These are phyloP conservation scores for Proliferodiscus dingleyae DNA, from an alignment of 2,329 filamentous ascomycete genomes.

Conservation along the genomic window DNA sequence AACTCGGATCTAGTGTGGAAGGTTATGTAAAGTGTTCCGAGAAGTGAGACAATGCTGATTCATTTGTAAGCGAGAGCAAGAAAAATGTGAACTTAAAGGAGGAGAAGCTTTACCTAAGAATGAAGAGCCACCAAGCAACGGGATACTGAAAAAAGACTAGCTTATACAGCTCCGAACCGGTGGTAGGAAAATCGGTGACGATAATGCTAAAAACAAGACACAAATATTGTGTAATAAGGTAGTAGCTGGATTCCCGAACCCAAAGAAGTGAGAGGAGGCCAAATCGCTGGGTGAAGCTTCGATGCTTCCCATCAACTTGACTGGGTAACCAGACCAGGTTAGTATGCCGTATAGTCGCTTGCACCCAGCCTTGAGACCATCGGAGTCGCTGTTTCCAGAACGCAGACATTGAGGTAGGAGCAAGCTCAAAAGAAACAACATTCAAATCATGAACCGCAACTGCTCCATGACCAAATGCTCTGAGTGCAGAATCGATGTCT, in stretches of 20 bases:
- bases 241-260: slow-evolving; percentile 43
- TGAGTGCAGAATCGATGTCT: slow-evolving; percentile 45
- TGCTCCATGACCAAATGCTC: slow-evolving; percentile 36
- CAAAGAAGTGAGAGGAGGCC: slow-evolving; percentile 41
- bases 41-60: slow-evolving; percentile 36
- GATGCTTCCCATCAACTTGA: slow-evolving; percentile 33
- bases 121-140: slow-evolving; percentile 42
- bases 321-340: slow-evolving; percentile 40
- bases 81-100: slow-evolving; percentile 28
- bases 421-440: slow-evolving; percentile 44
- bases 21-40: slow-evolving; percentile 43
- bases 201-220: slow-evolving; percentile 42
- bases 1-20: slow-evolving; percentile 42
- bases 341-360: slow-evolving; percentile 40
- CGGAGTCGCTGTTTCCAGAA: slow-evolving; percentile 47
- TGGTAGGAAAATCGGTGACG: slow-evolving; percentile 40
- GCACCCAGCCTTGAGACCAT: slow-evolving; percentile 47
- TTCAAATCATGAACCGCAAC: slow-evolving; percentile 44
- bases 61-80: background rate
- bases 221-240: slow-evolving; percentile 44
- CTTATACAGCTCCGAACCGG: slow-evolving; percentile 33
- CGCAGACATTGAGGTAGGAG: slow-evolving; percentile 38
- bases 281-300: slow-evolving; percentile 36
- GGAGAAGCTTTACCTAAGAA: slow-evolving; percentile 34
- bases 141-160: slow-evolving; percentile 45